Conservation (phyloP, 371 early-diverging fungal species). For the Mucor racemosus region DNA sequence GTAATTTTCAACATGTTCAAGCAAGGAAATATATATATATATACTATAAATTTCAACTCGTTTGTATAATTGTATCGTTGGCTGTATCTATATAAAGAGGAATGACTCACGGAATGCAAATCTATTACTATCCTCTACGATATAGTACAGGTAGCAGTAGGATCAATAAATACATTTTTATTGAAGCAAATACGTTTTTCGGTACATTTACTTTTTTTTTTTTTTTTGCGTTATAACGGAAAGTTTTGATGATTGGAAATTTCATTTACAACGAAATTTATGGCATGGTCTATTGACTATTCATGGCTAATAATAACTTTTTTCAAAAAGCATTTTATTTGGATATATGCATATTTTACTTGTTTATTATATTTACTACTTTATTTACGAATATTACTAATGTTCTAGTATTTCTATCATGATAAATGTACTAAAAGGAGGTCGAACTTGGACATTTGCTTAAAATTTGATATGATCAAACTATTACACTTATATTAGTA, state of each 20-base stretch:
- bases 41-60: background rate
- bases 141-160: background rate
- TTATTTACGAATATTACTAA: background rate
- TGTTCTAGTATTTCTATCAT: too few relatives aligned
- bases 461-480: too few relatives aligned
- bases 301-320: too few relatives aligned
- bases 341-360: background rate
- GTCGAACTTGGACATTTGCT: too few relatives aligned
- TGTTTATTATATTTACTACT: background rate
- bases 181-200: slow-evolving; percentile 3
- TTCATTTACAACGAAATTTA: too few relatives aligned
- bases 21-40: too few relatives aligned
- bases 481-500: too few relatives aligned
- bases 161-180: background rate
- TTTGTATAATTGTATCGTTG: background rate
- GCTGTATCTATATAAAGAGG: background rate
- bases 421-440: background rate
- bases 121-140: background rate
- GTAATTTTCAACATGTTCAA: too few relatives aligned
- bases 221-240: too few relatives aligned
- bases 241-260: too few relatives aligned
- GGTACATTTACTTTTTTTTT: background rate
- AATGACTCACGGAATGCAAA: background rate
- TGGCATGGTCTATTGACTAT: too few relatives aligned
- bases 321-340: too few relatives aligned